Base-by-base conservation (phyloP, 371 early-diverging fungal species). In the Rhizopus arrhizus region DNA sequence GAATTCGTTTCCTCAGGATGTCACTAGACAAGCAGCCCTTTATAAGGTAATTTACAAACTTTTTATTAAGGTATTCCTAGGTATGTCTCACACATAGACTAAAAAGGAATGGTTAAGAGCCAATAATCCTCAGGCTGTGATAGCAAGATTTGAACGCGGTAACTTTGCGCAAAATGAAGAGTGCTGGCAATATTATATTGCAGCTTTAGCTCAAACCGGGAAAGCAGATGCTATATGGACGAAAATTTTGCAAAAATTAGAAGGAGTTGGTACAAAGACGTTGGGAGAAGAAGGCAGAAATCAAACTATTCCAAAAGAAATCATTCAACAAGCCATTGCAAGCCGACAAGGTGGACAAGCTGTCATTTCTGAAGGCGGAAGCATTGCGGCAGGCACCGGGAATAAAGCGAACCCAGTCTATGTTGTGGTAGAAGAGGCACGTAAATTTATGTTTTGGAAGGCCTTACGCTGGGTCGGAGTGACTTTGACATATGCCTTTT, bases 401-500 rank as follows among this genome's bases (percentile, higher is more conserved):
- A 73, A 65, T 42, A 80, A 84, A 63, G 59, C 68, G 3, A 80
- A 73, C 34, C 86, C 85, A 4, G 73, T 84, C 11, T 79, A 84
- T 61, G 86, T 86, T 10, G 75, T 82, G 3, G 79, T 84, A 15
- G 82, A 82, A 69, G 81, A 83, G 70, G 89, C 86, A 5, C 84
- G 80, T 58, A 81, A 82, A 46, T 87, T 83, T 60, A 79, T 85
- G 74, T 66, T 90, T 16, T 92, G 90, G 90, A 75, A 84, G 53
- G 87, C 84, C 29, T 49, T 88, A 34, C 85, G 89, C 36, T 91
- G 90, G 89, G 59, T 92, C 1, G 82, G 90, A 31, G 85, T 88
- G 33, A 89, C 91, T 10, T 65, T 92, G 0, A 83, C 89, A 4
- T 91, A 90, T 63, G 88, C 89, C 0, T 92, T 92, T 58, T 90